A percentile compares a stretch with the other conserved stretches of the same genome.
These are phyloP conservation scores for Kitagawia praeruptora DNA, from an alignment of 129 eudicot species.

Conservation along the genomic window DNA sequence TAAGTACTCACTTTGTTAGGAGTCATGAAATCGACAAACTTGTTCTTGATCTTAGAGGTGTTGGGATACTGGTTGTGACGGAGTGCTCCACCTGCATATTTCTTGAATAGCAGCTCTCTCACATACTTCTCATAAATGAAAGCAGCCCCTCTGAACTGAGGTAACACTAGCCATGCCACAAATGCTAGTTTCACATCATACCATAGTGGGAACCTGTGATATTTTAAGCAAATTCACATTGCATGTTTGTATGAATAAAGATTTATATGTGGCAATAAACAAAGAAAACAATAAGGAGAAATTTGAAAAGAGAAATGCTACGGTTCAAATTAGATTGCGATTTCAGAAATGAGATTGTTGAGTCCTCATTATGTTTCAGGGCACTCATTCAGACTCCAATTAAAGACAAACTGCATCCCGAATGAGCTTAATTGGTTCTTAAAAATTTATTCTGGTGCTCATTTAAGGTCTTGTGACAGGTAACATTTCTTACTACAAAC, in stretches of 20 bases:
- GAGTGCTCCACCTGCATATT: conserved; percentile 29
- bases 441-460: background rate
- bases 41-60: conserved; percentile 47
- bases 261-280: background rate
- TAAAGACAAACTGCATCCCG: background rate
- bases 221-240: background rate
- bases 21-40: conserved; percentile 42
- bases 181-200: conserved; percentile 58
- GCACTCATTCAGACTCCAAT: background rate
- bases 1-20: conserved; percentile 27
- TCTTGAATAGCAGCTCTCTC: conserved; percentile 54
- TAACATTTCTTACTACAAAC: background rate
- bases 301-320: background rate
- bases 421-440: background rate
- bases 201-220: conserved; percentile 84
- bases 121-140: conserved; percentile 76
- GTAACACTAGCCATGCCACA: conserved; percentile 79
- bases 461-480: background rate
- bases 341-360: background rate
- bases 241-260: background rate
- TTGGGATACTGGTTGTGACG: conserved; percentile 23
- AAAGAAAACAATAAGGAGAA: background rate
- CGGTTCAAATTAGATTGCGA: too few relatives aligned
- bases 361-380: background rate
- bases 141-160: conserved; percentile 97